Conservation (phyloP, 202 grass and related monocot genomes). For the Dendrocalamus latiflorus region DNA sequence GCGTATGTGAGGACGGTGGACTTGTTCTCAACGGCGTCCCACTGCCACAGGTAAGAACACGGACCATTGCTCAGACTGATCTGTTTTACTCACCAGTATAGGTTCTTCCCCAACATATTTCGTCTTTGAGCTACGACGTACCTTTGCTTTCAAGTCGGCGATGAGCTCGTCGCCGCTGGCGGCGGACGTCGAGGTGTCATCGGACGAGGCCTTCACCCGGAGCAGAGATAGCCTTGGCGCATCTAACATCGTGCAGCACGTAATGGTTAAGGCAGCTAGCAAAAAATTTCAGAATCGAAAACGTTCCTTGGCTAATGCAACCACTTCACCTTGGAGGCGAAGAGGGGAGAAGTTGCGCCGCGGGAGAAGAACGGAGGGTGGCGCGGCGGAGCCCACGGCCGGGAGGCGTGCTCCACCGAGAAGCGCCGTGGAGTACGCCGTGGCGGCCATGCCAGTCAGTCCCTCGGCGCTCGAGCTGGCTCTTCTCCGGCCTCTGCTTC, state of each 20-base stretch:
- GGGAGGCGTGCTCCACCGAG: conserved; percentile 43
- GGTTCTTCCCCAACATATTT: neutral
- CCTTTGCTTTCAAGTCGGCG: conserved; percentile 67
- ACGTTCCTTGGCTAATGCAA: neutral
- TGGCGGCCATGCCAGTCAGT: conserved; percentile 30
- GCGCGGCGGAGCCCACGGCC: neutral
- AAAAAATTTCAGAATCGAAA: neutral
- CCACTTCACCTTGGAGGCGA: conserved; percentile 39
- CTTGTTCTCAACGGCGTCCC: conserved; percentile 88
- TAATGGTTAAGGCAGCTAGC: neutral
- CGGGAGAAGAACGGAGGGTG: conserved; percentile 9
- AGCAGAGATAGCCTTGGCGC: conserved; percentile 47
- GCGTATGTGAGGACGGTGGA: conserved; percentile 76
- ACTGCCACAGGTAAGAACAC: conserved; percentile 33
- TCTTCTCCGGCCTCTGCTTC: conserved; percentile 7
- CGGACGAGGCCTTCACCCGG: conserved; percentile 46
- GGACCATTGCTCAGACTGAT: neutral
- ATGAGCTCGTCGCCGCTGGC: conserved; percentile 56
- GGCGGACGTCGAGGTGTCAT: conserved; percentile 44
- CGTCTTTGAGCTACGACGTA: neutral
- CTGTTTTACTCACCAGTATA: neutral
- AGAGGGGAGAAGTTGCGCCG: conserved; percentile 11
- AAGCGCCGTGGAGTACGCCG: no score
- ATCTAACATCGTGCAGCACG: conserved; percentile 12
- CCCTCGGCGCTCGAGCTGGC: neutral